Base-by-base conservation (phyloP, 129 eudicot genomes). In the Helianthus tuberosus region DNA sequence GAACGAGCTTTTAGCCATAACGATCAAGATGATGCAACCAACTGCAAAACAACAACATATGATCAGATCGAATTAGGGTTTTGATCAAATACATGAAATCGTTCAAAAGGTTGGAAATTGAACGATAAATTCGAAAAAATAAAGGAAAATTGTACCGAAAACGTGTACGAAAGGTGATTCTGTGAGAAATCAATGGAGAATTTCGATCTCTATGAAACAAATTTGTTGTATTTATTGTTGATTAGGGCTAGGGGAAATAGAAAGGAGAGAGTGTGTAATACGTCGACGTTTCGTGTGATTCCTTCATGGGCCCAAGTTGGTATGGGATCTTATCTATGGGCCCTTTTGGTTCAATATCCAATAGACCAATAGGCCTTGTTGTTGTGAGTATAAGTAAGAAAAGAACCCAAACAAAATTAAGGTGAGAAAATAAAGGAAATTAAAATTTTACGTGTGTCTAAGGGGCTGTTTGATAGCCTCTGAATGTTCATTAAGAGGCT, bases 1-100 rank as follows among this genome's bases (percentile, higher is more conserved):
- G 88, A 91, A 91, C 61, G 96, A 89, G 84, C 88, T 91, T 70
- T 86, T 83, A 32, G 88, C 96, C 96, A 89, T 91, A 77, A 74
- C 72, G 78, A 66, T 77, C 82, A 48, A 65, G 11, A 75, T 27
- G 9, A 29, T 14, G 68, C 57, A 72, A 39, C 39, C 68, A 59
- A 79, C 75, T 47, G 54, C 50, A 60, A 69, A 43, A 43, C 47
- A 43, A 43, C 53, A 77, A 69, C 55, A 20, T 46, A 63, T 36
- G 15, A 59, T 11, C 25, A 68, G 70, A 72, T 38, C 74, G 32
- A 52, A 61, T 76, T 67, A 80, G 83, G 75, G 85, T 72, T 76
- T 52, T 32, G 17, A 44, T 74, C 79, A 23, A 64, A 36, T 2
- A 75, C 79, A 64, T 5, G 29, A 64, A 64, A 75, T 52, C 72